Evolutionary conservation across 306 rosid species (phyloP).

Genomic region (Canavalia gladiata): DNA sequence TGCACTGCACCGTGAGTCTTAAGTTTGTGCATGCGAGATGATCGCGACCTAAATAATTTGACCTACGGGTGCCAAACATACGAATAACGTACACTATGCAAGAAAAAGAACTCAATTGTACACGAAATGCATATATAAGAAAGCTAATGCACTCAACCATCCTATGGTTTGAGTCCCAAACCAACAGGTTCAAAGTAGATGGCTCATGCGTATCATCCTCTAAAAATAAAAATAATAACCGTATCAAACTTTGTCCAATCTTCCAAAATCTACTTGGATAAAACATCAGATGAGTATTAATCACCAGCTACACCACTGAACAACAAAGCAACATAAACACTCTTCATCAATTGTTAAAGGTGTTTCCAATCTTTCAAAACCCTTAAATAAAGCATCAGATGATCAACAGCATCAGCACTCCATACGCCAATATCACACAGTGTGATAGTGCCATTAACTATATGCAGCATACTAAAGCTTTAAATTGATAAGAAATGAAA

Average conservation of each 20-base stretch:
- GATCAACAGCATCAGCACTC: constrained; percentile 32
- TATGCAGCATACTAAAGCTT: constrained; percentile 27
- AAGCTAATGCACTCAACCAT: constrained; percentile 10
- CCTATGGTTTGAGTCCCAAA: background rate
- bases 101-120: no score
- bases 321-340: background rate
- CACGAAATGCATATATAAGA: no score
- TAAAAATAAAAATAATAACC: background rate
- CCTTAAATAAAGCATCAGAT: constrained; percentile 36
- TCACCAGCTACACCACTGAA: constrained; percentile 15
- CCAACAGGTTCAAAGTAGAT: no score
- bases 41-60: no score
- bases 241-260: background rate
- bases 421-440: background rate
- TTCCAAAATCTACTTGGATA: constrained; percentile 15
- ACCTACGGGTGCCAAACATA: no score
- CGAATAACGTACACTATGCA: no score
- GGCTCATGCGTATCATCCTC: background rate
- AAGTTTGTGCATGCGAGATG: no score
- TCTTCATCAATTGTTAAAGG: constrained; percentile 25
- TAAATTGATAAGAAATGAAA: constrained; percentile 18
- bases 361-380: constrained; percentile 34
- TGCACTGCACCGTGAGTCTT: no score
- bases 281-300: background rate
- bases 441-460: constrained; percentile 22